Conservation (phyloP, 306 rosid species). For the Trifolium pratense region DNA sequence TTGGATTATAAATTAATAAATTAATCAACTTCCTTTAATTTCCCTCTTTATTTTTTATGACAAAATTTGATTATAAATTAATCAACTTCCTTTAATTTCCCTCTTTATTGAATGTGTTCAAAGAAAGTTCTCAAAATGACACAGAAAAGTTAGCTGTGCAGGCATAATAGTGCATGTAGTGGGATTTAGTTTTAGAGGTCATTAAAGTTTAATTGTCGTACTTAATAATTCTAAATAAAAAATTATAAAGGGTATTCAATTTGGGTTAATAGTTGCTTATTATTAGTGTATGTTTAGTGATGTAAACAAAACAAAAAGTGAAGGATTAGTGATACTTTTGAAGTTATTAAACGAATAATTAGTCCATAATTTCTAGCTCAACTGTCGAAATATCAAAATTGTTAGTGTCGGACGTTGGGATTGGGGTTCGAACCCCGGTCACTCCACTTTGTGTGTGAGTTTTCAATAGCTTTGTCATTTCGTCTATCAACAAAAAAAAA, state of each 20-base stretch:
- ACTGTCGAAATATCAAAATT: too few species aligned
- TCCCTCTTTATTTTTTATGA: slow-evolving; percentile 6
- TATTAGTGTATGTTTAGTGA: neutral
- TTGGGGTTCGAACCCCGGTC: too few species aligned
- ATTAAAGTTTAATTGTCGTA: slow-evolving; percentile 15
- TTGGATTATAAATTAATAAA: slow-evolving; percentile 5
- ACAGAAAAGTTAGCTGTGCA: slow-evolving; percentile 1
- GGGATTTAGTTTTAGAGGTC: neutral
- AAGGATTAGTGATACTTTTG: neutral
- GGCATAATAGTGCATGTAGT: neutral
- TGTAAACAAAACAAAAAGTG: neutral
- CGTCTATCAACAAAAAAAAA: too few species aligned
- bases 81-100: slow-evolving; percentile 24
- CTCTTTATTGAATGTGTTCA: neutral
- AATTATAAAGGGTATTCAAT: neutral
- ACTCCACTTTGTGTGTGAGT: too few species aligned
- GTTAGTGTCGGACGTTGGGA: too few species aligned
- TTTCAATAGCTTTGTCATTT: too few species aligned
- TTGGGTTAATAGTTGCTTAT: neutral
- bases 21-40: slow-evolving; percentile 25
- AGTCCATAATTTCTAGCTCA: too few species aligned
- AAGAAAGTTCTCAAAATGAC: slow-evolving; percentile 23
- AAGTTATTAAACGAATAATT: too few species aligned
- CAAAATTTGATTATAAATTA: slow-evolving; percentile 2
- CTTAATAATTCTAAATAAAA: neutral